Evolutionary conservation across 257 asterid genomes (phyloP).

Genomic region (Ehretia macrophylla): DNA sequence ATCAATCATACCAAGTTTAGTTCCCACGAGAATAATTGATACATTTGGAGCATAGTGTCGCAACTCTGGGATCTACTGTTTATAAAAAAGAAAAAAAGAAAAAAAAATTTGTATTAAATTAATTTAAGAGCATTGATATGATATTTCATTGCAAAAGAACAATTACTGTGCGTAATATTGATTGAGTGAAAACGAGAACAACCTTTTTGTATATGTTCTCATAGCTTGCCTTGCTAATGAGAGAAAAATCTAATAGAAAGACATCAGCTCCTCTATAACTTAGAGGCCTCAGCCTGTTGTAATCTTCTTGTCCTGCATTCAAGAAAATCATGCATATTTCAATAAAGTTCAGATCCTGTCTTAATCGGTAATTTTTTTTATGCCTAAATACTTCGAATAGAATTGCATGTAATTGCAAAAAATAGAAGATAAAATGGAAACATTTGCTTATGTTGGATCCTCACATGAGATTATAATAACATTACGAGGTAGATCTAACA

Average conservation of each 20-base stretch:
- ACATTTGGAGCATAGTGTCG: conserved; percentile 72
- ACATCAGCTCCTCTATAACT: conserved; percentile 94
- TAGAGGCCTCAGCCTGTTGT: conserved; percentile 76
- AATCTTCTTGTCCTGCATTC: conserved; percentile 83
- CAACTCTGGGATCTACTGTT: conserved; percentile 79
- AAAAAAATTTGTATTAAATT: neutral
- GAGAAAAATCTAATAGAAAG: conserved; percentile 68
- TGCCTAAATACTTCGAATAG: too few relatives aligned
- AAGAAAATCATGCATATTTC: too few relatives aligned
- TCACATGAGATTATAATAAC: too few relatives aligned
- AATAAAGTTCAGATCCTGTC: too few relatives aligned
- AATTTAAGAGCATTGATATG: neutral
- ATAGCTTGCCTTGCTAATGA: conserved; percentile 82
- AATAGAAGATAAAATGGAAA: too few relatives aligned
- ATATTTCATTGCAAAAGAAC: neutral
- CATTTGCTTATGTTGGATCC: too few relatives aligned
- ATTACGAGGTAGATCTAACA: too few relatives aligned
- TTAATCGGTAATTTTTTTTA: too few relatives aligned
- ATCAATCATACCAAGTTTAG: conserved; percentile 56
- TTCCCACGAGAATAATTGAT: conserved; percentile 82
- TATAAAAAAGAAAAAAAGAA: conserved; percentile 2
- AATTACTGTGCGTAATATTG: neutral
- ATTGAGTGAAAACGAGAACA: neutral
- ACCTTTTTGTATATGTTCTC: conserved; percentile 83
- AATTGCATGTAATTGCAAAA: too few relatives aligned